Evolutionary conservation across 108 stramenopile species (phyloP), one percentile per base, ranked within the genome.

Genomic region (Mediolabrus comicus): DNA sequence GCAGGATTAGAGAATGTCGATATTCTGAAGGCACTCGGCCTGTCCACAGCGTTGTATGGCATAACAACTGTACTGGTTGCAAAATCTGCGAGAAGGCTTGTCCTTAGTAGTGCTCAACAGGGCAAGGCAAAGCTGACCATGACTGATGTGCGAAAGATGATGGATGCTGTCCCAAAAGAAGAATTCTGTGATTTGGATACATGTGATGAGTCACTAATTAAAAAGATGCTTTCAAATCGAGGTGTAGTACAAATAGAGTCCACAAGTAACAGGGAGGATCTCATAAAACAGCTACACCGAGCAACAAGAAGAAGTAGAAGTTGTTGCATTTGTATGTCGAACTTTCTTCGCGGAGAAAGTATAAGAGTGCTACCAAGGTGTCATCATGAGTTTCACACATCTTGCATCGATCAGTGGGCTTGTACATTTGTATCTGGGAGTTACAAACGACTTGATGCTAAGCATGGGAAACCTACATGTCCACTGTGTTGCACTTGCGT

Each of bases 331-430:
- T 86, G 86, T 27, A 59, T 78, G 11, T 65, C 77, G 38, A 16
- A 31, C 8, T 86, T 79, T 36, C 32, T 60, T 27, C 30, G 33
- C 3, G 74, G 67, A 0, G 77, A 82, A 27, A 54, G 61, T 6
- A 58, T 86, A 27, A 72, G 83, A 29, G 57, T 86, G 32, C 61
- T 84, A 41, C 83, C 86, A 7, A 43, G 22, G 22, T 87, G 86
- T 34, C 56, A 61, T 55, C 86, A 87, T 68, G 86, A 87, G 61
- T 82, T 87, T 19, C 86, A 87, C 46, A 28, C 75, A 58, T 55
- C 53, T 30, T 87, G 86, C 62, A 59, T 87, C 14, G 83, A 82
- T 67, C 61, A 84, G 36, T 87, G 86, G 86, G 86, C 80, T 32
- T 60, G 62, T 28, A 84, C 83, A 1, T 87, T 83, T 65, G 77